Evolutionary conservation across 2,329 filamentous ascomycete species (phyloP).

Genomic region (Sarocladium strictum): DNA sequence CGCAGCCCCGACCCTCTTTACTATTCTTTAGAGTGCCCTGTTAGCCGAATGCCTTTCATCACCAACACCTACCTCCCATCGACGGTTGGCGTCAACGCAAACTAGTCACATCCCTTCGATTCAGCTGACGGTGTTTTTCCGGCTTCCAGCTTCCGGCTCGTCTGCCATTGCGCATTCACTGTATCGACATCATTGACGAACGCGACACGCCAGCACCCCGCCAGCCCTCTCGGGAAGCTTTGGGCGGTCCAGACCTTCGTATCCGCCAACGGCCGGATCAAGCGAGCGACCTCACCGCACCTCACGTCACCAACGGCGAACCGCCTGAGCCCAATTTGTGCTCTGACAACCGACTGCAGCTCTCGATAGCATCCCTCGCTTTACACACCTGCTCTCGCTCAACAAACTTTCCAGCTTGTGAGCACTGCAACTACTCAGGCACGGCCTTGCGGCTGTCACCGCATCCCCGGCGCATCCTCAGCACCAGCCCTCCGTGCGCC

Average conservation of each 20-base stretch:
- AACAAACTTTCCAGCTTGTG: too few species aligned
- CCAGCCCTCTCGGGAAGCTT: slow-evolving; percentile 4
- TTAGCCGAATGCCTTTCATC: background rate
- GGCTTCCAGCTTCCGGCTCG: background rate
- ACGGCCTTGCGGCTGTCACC: background rate
- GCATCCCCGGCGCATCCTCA: background rate
- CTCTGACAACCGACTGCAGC: background rate
- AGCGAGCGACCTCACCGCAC: too few species aligned
- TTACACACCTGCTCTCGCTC: background rate
- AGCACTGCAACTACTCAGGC: too few species aligned
- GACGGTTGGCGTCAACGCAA: background rate
- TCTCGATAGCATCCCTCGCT: background rate
- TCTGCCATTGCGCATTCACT: background rate
- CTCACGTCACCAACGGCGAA: background rate
- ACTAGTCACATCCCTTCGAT: too few species aligned
- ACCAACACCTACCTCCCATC: slow-evolving; percentile 1
- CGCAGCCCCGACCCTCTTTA: background rate
- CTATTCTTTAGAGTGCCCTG: background rate
- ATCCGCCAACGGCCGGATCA: background rate
- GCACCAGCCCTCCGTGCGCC: background rate
- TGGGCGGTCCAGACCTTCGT: slow-evolving; percentile 4
- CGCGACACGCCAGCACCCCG: background rate
- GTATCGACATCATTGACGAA: background rate
- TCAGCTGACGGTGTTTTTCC: too few species aligned
- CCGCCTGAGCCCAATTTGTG: background rate